Evolutionary conservation across 106 monocot genomes (phyloP).

Genomic region (Iris macrosiphon): DNA sequence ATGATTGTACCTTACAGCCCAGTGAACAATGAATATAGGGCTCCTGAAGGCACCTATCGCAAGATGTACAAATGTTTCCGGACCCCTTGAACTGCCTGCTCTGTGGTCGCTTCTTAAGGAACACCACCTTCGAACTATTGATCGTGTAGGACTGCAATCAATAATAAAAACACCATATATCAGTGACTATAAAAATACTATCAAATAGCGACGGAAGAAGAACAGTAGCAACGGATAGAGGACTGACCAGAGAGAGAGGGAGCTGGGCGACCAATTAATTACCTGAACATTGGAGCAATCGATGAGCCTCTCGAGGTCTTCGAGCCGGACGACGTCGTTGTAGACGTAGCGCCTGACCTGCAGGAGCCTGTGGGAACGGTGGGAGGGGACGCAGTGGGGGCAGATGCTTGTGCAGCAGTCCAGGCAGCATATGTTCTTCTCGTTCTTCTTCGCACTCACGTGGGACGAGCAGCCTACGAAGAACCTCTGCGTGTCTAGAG

Average conservation of each 20-base stretch:
- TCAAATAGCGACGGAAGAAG: not conserved
- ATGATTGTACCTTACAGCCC: slow-evolving; percentile 68
- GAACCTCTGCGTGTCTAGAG: slow-evolving; percentile 65
- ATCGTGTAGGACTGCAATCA: slow-evolving; percentile 80
- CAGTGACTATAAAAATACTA: not conserved
- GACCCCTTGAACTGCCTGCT: slow-evolving; percentile 88
- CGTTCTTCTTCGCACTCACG: slow-evolving; percentile 68
- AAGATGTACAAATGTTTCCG: slow-evolving; percentile 89
- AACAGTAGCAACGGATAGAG: not conserved
- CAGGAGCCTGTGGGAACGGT: slow-evolving; percentile 58
- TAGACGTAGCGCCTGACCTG: slow-evolving; percentile 89
- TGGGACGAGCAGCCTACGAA: slow-evolving; percentile 59
- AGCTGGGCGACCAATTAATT: too few species aligned
- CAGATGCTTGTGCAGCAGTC: slow-evolving; percentile 88
- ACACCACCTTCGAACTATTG: slow-evolving; percentile 93
- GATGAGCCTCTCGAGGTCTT: slow-evolving; percentile 86
- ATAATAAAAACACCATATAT: not conserved
- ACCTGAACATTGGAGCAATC: slow-evolving; percentile 95
- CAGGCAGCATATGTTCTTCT: slow-evolving; percentile 89
- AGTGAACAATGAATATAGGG: slow-evolving; percentile 95
- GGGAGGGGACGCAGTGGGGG: slow-evolving; percentile 64
- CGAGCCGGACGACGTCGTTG: slow-evolving; percentile 72
- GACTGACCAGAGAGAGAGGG: not conserved
- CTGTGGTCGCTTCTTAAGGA: slow-evolving; percentile 89
- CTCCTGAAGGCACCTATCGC: slow-evolving; percentile 90